Evolutionary conservation across 2,329 filamentous ascomycete species (phyloP).

Genomic region (Pseudophaeomoniella oleicola): DNA sequence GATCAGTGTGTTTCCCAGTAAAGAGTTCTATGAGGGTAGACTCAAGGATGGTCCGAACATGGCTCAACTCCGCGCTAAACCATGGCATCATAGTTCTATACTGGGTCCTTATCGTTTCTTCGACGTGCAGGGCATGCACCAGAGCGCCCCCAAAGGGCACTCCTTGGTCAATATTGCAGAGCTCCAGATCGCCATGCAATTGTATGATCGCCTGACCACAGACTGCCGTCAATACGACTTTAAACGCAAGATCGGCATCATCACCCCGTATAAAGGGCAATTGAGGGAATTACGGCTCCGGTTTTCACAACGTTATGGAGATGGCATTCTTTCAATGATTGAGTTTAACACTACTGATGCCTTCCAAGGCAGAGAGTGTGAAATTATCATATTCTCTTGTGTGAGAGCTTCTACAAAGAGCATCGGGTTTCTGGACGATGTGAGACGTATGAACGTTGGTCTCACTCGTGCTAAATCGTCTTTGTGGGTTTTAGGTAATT

Average conservation of each 20-base stretch:
- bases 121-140: constrained; percentile 80
- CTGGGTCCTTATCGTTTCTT: constrained; percentile 95
- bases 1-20: constrained; percentile 81
- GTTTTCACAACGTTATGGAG: constrained; percentile 60
- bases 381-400: constrained; percentile 98
- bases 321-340: constrained; percentile 58
- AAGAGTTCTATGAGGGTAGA: constrained; percentile 79
- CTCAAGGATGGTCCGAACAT: constrained; percentile 77
- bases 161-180: constrained; percentile 85
- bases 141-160: constrained; percentile 65
- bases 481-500: constrained; percentile 91
- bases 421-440: constrained; percentile 98
- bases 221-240: constrained; percentile 60
- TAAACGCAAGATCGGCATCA: constrained; percentile 79
- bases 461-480: constrained; percentile 93
- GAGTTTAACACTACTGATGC: constrained; percentile 99
- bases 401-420: constrained; percentile 82
- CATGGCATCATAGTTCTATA: constrained; percentile 72
- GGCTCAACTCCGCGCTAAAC: constrained; percentile 56
- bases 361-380: constrained; percentile 90
- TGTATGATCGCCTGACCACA: constrained; percentile 64
- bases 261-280: constrained; percentile 95
- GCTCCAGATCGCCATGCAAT: constrained; percentile 67
- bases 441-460: constrained; percentile 98
- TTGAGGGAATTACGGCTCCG: constrained; percentile 62